phyloP scores from a whole-genome alignment of 208 protist species.

The Trypanosoma theileri region DNA sequence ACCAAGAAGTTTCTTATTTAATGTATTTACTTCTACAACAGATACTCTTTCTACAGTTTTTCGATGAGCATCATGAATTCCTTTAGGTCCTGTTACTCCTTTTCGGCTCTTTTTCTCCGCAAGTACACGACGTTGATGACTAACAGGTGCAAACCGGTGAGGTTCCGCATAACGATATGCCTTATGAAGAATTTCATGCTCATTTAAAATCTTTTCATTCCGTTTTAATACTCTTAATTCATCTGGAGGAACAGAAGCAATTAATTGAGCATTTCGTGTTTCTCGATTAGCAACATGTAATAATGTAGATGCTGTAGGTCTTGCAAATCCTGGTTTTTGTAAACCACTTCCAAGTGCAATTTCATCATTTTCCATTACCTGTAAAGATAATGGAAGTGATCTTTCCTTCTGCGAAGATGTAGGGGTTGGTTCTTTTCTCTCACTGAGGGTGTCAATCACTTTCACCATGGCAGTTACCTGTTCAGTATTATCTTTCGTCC shows the following conservation, averaged over 20 bases:
- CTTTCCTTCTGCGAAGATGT: background rate
- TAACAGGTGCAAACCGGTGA: constrained; percentile 23
- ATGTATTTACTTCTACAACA: constrained; percentile 40
- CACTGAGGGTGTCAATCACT: background rate
- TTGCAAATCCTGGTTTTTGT: constrained; percentile 55
- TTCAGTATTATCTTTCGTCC: background rate
- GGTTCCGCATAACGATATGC: constrained; percentile 17
- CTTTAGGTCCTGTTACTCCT: background rate
- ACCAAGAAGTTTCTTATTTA: constrained; percentile 34
- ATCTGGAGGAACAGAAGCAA: constrained; percentile 44
- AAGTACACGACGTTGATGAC: background rate
- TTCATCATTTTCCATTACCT: constrained; percentile 62
- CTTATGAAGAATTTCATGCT: constrained; percentile 60
- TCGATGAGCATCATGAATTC: background rate
- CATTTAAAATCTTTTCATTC: constrained; percentile 52
- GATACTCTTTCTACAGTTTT: constrained; percentile 1
- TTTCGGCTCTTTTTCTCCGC: background rate
- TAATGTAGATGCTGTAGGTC: constrained; percentile 58
- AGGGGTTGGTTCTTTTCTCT: background rate
- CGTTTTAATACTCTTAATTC: constrained; percentile 33
- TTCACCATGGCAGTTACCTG: background rate
- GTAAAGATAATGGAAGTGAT: constrained; percentile 29
- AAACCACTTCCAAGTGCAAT: constrained; percentile 38
- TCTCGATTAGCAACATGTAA: constrained; percentile 47
- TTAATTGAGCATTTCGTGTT: constrained; percentile 27